These are phyloP conservation scores for Phenoliferia sp. DNA, from an alignment of 1,284 basidiomycete genomes.

Conservation along the genomic window DNA sequence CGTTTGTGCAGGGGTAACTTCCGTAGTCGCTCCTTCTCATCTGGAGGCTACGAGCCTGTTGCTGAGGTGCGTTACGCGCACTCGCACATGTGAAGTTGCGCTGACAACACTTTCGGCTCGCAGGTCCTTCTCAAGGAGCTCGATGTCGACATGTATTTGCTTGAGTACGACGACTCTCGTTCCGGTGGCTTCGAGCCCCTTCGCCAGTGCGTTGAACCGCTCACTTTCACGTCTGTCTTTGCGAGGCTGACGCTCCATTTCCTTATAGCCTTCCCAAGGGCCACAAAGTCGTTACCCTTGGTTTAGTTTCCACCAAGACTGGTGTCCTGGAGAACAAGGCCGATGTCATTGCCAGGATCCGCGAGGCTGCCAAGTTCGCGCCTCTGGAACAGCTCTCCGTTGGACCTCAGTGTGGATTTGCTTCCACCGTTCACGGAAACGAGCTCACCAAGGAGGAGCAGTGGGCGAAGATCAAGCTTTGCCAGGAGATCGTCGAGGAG, in stretches of 20 bases:
- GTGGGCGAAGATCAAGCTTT: conserved; percentile 38
- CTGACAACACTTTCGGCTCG: background rate
- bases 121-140: conserved; percentile 13
- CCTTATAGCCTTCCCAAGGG: conserved; percentile 51
- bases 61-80: conserved; percentile 41
- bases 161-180: conserved; percentile 69
- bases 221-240: background rate
- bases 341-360: conserved; percentile 25
- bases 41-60: conserved; percentile 68
- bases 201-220: conserved; percentile 44
- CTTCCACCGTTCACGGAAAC: conserved; percentile 35
- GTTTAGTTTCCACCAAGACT: conserved; percentile 33
- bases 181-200: conserved; percentile 66
- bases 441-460: conserved; percentile 38
- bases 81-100: conserved; percentile 11
- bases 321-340: conserved; percentile 31
- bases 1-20: conserved; percentile 55
- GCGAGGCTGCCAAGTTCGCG: conserved; percentile 29
- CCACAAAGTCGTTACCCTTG: conserved; percentile 32
- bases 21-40: conserved; percentile 60
- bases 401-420: conserved; percentile 40
- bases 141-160: conserved; percentile 29
- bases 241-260: background rate
- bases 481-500: conserved; percentile 37
- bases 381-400: conserved; percentile 36